Evolutionary conservation across 2,329 filamentous ascomycete genomes (phyloP).

Genomic region (Claviceps pusilla): DNA sequence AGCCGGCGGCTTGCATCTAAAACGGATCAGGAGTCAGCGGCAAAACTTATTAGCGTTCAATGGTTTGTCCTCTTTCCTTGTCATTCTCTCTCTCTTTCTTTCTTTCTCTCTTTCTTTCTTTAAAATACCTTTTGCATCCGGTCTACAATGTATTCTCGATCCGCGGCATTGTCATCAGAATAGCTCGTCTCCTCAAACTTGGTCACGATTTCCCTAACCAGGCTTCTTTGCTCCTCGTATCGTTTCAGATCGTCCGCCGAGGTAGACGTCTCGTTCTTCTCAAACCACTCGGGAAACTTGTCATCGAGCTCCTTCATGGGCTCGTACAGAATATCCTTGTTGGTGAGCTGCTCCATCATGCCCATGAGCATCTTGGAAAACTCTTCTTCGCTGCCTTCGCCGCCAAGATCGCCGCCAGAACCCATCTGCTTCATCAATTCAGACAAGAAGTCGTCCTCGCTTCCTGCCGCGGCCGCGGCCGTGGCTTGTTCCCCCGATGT

Average conservation of each 20-base stretch:
- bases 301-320: constrained; percentile 94
- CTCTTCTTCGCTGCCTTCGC: constrained; percentile 57
- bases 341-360: constrained; percentile 98
- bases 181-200: constrained; percentile 78
- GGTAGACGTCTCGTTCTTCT: constrained; percentile 54
- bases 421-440: constrained; percentile 77
- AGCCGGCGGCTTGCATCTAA: constrained; percentile 93
- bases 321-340: constrained; percentile 95
- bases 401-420: constrained; percentile 41
- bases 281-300: constrained; percentile 84
- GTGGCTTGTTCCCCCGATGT: constrained; percentile 74
- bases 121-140: constrained; percentile 82
- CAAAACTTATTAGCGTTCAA: background rate
- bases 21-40: background rate
- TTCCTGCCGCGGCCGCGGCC: constrained; percentile 54
- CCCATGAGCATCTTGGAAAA: constrained; percentile 89
- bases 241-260: constrained; percentile 58
- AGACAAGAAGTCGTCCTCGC: constrained; percentile 67
- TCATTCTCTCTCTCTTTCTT: background rate
- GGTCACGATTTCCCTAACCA: constrained; percentile 74
- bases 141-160: constrained; percentile 87
- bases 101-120: no score
- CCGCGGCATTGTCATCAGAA: constrained; percentile 62
- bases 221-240: constrained; percentile 63
- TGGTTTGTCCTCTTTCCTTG: background rate